Evolutionary conservation across 495 filamentous ascomycete genomes (phyloP), one percentile per base, ranked within the genome.

Genomic region (Tuber calosporum): DNA sequence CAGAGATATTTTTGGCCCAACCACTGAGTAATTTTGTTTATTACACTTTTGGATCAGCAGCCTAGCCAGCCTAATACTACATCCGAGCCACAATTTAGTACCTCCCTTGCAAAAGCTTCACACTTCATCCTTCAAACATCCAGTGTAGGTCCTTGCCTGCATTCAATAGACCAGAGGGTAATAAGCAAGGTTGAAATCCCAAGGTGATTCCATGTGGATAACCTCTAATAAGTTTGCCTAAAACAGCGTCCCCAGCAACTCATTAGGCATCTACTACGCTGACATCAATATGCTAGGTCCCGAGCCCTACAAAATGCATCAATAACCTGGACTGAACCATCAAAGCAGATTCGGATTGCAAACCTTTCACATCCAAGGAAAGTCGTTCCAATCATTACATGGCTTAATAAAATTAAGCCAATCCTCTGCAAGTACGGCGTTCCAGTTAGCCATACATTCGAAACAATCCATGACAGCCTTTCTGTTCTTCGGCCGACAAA

Each of bases 401-500:
- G 26, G 53, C 53, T 62, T 62, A 62, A 62, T 34, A 30, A 62
- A 17, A 4, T 62, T 62, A 34, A 62, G 53, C 53, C 53, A 62
- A 34, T 62, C 53, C 26, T 62, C 26, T 15, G 53, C 53, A 34
- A 62, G 53, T 5, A 34, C 13, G 13, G 53, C 53, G 15, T 62
- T 62, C 53, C 53, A 62, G 30, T 34, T 17, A 34, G 34, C 26
- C 53, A 62, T 62, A 34, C 53, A 62, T 17, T 19, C 53, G 19
- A 62, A 62, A 34, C 53, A 62, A 62, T 62, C 53, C 53, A 62
- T 30, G 53, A 62, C 53, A 34, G 53, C 53, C 11, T 62, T 62
- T 34, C 53, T 62, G 34, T 62, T 62, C 53, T 62, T 62, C 11
- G 53, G 53, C 26, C 26, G 26, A 26, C 53, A 62, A 62, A 62